phyloP scores from a whole-genome alignment of 2,329 filamentous ascomycete genomes.

The Phaeosphaeriaceae sp. region DNA sequence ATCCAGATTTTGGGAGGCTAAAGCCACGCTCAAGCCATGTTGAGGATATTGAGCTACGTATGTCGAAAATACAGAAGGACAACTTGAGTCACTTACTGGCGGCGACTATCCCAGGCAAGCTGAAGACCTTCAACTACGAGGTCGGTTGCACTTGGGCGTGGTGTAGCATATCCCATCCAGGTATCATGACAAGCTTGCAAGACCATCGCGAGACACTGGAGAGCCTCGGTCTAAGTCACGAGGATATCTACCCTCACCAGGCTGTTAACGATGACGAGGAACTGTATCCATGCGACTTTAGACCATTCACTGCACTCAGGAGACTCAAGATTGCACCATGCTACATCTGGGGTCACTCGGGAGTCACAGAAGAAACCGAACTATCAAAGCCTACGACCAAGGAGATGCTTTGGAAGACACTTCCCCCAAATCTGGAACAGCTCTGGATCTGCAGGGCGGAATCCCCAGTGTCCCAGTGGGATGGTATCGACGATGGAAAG shows the following conservation, averaged over 20 bases:
- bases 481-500: neutral
- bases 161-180: neutral
- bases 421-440: conserved; percentile 6
- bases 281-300: conserved; percentile 1
- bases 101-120: conserved; percentile 9
- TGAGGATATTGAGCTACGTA: conserved; percentile 7
- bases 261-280: neutral
- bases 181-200: conserved; percentile 6
- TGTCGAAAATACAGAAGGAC: neutral
- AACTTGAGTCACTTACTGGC: conserved; percentile 3
- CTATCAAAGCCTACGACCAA: neutral
- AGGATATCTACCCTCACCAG: conserved; percentile 5
- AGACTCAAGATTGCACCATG: conserved; percentile 10
- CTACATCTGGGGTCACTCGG: conserved; percentile 8
- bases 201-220: conserved; percentile 6
- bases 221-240: conserved; percentile 4
- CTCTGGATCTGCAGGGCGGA: conserved; percentile 10
- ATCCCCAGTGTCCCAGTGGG: neutral
- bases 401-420: conserved; percentile 3
- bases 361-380: neutral
- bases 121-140: conserved; percentile 17
- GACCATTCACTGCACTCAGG: conserved; percentile 4
- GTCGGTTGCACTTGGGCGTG: conserved; percentile 4
- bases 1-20: neutral
- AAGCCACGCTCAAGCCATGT: conserved; percentile 4